Base-by-base conservation (phyloP, 768 basidiomycete species). In the Thelephora aurantiotincta region DNA sequence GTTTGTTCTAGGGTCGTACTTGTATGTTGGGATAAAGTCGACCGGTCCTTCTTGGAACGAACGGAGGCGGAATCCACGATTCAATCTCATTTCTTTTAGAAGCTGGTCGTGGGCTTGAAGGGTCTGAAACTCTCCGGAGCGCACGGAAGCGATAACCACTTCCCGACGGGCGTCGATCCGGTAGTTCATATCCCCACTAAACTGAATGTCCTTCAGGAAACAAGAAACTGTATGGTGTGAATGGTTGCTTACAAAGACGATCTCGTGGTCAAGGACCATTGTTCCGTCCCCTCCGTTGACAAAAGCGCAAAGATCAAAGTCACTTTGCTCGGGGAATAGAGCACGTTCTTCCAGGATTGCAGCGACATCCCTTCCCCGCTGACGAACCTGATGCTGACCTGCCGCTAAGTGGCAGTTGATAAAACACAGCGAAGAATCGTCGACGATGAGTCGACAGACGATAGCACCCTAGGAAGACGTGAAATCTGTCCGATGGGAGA, bases 391-490 rank as follows among this genome's bases (percentile, higher is more conserved):
- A 48, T 76, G 74, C 57, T 97, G 93, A 1, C 94, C 94, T 5
- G 90, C 89, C n/a, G 93, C 94, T 50, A 99, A 74, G 70, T 99
- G 94, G 54, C 87, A 91, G 64, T 99, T 99, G 66, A 98, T 78
- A 57, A 96, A 84, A 64, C 94, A 98, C 12, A 97, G 60, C 0
- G 89, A 93, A 1, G 92, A 85, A 61, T 97, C 91, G 50, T 91
- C 91, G 41, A 98, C 72, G 6, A 92, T 76, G 51, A 96, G 80
- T 16, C 93, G 78, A 2, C 85, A 77, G n/a, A 92, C 75, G 52
- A 96, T 92, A 0, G 82, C 92, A 7, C 92, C 92, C 87, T 41
- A 18, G 35, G 16, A 49, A 11, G 3, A 44, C 30, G 13, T 35
- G 22, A 34, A 35, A 37, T 18, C 5, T 18, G 26, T 13, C 11